Evolutionary conservation across 768 basidiomycete species (phyloP).

Genomic region (Mycena rebaudengoi): DNA sequence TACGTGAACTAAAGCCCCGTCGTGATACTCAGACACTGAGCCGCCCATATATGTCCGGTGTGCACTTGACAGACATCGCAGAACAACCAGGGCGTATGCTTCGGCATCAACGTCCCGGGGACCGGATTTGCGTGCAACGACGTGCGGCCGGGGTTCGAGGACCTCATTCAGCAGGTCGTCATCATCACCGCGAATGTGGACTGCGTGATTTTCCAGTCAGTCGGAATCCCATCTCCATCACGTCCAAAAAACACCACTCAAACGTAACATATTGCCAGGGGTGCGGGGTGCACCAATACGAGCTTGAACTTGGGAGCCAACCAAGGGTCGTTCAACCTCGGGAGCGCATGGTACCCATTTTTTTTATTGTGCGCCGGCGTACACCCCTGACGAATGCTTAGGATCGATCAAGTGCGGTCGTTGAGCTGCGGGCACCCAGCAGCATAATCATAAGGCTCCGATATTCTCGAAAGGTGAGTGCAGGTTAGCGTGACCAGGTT

Average conservation of each 20-base stretch:
- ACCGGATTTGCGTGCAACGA: conserved; percentile 13
- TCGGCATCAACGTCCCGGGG: conserved; percentile 14
- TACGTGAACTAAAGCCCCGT: conserved; percentile 13
- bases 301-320: conserved; percentile 10
- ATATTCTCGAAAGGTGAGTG: conserved; percentile 15
- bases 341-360: conserved; percentile 7
- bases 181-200: conserved; percentile 15
- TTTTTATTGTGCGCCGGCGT: conserved; percentile 11
- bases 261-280: conserved; percentile 15
- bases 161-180: conserved; percentile 18
- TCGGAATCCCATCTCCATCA: conserved; percentile 15
- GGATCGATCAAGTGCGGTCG: conserved; percentile 16
- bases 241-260: conserved; percentile 8
- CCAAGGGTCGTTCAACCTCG: conserved; percentile 11
- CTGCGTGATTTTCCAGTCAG: conserved; percentile 13
- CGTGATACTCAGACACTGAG: conserved; percentile 9
- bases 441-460: conserved; percentile 7
- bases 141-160: conserved; percentile 10
- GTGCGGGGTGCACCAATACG: conserved; percentile 10
- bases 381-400: conserved; percentile 13
- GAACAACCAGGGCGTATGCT: conserved; percentile 13
- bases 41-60: conserved; percentile 10
- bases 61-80: conserved; percentile 18
- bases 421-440: conserved; percentile 10
- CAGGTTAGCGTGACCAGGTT: conserved; percentile 12